These are phyloP conservation scores for Ophiocordyceps camponoti-floridani DNA, from an alignment of 2,329 filamentous ascomycete species.

Conservation along the genomic window DNA sequence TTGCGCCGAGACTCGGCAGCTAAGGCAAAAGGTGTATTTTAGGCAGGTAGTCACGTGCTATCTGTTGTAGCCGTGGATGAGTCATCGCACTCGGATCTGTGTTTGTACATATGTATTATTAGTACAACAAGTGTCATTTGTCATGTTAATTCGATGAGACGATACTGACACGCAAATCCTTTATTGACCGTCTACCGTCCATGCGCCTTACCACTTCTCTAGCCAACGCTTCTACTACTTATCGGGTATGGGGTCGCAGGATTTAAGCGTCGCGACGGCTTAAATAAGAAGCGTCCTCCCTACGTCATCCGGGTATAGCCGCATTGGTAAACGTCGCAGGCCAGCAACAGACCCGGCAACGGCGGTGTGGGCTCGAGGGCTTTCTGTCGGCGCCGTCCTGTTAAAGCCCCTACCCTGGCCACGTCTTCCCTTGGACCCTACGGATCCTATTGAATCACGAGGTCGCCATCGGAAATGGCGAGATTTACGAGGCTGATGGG, in stretches of 20 bases:
- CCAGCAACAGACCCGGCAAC: neutral
- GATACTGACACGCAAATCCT: too few species aligned
- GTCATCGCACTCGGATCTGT: too few species aligned
- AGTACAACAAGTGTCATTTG: too few species aligned
- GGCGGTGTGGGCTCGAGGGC: neutral
- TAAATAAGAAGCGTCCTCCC: neutral
- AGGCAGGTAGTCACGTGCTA: too few species aligned
- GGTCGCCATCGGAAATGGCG: conserved; percentile 10
- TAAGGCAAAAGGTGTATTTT: too few species aligned
- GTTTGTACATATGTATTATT: too few species aligned
- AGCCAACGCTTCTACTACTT: neutral
- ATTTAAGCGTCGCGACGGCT: neutral
- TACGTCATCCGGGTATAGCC: neutral
- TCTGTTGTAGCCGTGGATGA: too few species aligned
- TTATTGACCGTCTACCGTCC: too few species aligned
- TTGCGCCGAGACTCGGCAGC: too few species aligned
- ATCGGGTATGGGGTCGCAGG: neutral
- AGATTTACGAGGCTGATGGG: conserved; percentile 18
- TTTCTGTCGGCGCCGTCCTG: neutral
- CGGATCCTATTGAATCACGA: neutral
- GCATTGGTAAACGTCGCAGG: neutral
- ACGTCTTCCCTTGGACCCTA: neutral
- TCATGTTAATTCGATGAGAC: too few species aligned
- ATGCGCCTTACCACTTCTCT: too few species aligned
- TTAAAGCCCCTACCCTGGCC: neutral